Evolutionary conservation across 495 filamentous ascomycete species (phyloP).

Genomic region (Neurospora pannonica): DNA sequence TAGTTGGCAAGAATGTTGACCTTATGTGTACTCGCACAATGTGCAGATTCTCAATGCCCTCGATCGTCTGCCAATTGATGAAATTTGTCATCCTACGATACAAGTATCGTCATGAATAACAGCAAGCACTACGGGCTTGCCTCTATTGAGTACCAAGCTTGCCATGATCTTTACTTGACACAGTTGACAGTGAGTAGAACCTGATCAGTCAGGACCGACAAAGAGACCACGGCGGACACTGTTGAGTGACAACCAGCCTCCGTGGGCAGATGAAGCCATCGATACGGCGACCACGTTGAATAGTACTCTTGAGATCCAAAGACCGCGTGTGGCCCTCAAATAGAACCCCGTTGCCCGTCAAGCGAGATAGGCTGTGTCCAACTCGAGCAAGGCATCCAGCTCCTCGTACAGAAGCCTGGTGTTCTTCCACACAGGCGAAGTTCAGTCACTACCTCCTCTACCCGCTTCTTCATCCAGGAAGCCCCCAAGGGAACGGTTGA

Average conservation of each 20-base stretch:
- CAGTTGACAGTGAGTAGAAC: not conserved
- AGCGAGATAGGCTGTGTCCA: not conserved
- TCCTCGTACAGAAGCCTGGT: not conserved
- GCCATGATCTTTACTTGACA: not conserved
- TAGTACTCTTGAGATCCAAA: not conserved
- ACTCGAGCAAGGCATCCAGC: not conserved
- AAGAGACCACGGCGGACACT: not conserved
- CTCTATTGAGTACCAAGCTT: not conserved
- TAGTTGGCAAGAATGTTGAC: rapidly evolving
- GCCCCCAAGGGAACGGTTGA: not conserved
- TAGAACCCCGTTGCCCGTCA: not conserved
- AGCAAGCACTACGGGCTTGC: not conserved
- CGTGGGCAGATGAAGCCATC: not conserved
- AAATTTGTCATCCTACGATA: not conserved
- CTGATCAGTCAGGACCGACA: not conserved
- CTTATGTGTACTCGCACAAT: not conserved
- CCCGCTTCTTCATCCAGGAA: not conserved
- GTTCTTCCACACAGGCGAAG: not conserved
- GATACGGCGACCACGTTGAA: not conserved
- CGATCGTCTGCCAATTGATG: not conserved
- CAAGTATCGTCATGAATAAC: not conserved
- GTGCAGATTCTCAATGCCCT: not conserved
- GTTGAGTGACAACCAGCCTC: not conserved
- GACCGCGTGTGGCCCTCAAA: not conserved
- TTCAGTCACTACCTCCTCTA: not conserved